Evolutionary conservation across 768 basidiomycete genomes (phyloP), one percentile per base, ranked within the genome.

Genomic region (Tylopilus felleus): DNA sequence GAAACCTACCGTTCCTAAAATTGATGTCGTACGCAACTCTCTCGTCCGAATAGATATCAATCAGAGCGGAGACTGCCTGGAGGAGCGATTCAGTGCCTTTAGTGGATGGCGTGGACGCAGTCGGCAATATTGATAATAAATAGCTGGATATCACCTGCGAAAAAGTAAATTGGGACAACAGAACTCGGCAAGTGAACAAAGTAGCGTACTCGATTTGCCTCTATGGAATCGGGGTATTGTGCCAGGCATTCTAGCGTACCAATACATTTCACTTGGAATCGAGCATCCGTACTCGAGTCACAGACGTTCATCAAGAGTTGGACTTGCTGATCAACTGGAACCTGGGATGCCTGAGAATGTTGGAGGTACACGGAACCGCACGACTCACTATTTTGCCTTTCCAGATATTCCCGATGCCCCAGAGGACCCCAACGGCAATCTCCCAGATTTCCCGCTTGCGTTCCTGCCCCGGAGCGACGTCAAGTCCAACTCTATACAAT

Each of bases 11-110:
- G 52, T 84, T 73, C 40, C 83, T 79, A 75, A 93, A 94, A 67
- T 91, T 91, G 53, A 82, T 65, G 66, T 98, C 94, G 65, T 90
- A 93, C 0, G 86, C 79, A 50, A 82, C 69, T 8, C 71, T 77
- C 71, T 98, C 94, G 71, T 98, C 94, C 4, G 93, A 91, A 68
- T 89, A 98, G 48, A 96, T 91, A 66, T 97, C 94, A 53, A 97
- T 90, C 42, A 97, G 74, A 23, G 89, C 89, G 14, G 93, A 92
- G 9, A 81, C 75, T 1, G 83, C 82, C 62, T 94, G 90, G 23
- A 97, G 77, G 49, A 88, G 75, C 0, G 87, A 79, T 65, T 94
- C 91, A 0, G 82, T 80, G 50, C 77, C 79, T 49, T 74, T 71
- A 21, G 75, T 65, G 6, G 80, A 74, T 1, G 75, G 66, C 0